Base-by-base conservation (phyloP, 2,329 filamentous ascomycete species). In the Pseudogymnoascus sp. region DNA sequence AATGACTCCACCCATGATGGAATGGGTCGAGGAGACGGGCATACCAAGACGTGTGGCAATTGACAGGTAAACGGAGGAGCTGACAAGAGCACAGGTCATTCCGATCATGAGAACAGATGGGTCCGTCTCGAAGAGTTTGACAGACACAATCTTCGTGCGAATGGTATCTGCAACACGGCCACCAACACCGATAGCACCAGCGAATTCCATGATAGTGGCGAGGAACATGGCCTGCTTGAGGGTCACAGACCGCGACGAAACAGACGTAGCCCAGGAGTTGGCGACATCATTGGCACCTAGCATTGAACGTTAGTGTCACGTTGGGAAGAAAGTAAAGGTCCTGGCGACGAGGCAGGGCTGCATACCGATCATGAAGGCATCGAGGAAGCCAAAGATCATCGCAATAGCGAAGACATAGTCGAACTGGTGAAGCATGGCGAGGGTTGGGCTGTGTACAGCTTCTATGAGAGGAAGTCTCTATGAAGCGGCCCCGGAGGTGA, bases 251-350 rank as follows among this genome's bases (percentile, higher is more conserved):
- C 87, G 79, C 3, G 88, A 89, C 1, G 86, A 88, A 64, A 90
- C 88, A 67, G 84, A 87, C 35, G 86, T 89, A n/a, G 87, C 87
- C 84, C 86, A 91, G 1, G 87, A 84, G 78, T 90, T 91, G 74
- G 88, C 88, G 65, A 90, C 87, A 87, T 90, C 88, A 76, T 86
- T 69, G 19, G 67, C 66, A 19, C 62, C 61, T 35, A 66, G 62
- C 35, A 68, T 66, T 40, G 61, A 28, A 60, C 63, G 35, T 63
- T 7, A 61, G 24, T 63, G 64, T 66, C 16, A 64, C 65, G 5
- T 24, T 59, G 5, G n/a, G 22, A 59, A 6, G 6, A 14, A 14
- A 12, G 4, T 19, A 22, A 6, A 1, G 5, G 6, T 59, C 26
- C 41, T 28, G 7, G 12, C 14, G 22, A 4, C 22, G 16, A 7